phyloP scores from a whole-genome alignment of 805 yeast species.

The Limtongia smithiae region DNA sequence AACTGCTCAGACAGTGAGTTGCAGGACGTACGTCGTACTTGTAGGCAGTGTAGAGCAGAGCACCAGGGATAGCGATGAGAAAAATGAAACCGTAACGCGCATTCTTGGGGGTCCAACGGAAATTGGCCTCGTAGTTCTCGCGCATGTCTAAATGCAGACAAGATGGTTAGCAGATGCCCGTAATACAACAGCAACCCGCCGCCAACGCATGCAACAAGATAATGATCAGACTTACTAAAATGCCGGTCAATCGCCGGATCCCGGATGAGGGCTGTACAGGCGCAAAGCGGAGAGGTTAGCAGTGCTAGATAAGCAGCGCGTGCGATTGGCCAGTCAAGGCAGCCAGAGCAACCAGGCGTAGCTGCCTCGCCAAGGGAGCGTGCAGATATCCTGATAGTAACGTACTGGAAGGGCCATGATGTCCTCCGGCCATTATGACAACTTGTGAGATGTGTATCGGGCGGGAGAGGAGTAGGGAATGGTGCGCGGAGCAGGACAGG shows the following conservation, averaged over 20 bases:
- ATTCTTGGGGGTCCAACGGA: conserved; percentile 25
- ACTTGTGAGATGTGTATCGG: no score
- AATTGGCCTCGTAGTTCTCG: conserved; percentile 23
- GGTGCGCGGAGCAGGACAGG: no score
- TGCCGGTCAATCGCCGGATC: conserved; percentile 29
- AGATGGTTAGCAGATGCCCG: background rate
- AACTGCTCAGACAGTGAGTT: no score
- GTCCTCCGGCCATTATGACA: no score
- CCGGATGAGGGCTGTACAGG: conserved; percentile 19
- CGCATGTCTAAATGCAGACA: conserved; percentile 13
- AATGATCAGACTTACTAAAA: conserved; percentile 19
- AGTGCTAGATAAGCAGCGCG: background rate
- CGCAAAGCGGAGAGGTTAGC: conserved; percentile 5
- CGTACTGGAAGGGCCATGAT: conserved; percentile 22
- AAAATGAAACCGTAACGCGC: conserved; percentile 13
- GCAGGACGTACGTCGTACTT: conserved; percentile 21
- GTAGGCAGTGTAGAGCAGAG: conserved; percentile 17
- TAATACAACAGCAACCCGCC: background rate
- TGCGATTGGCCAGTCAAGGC: conserved; percentile 4
- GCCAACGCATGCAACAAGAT: background rate
- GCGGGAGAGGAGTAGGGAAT: no score
- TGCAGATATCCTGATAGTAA: no score
- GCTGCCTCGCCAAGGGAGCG: no score
- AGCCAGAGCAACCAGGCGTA: no score
- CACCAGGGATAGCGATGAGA: conserved; percentile 20